Percentiles rank a stretch among this genome's conserved stretches.
These are phyloP conservation scores for Aspergillus luchuensis DNA, from an alignment of 2,329 filamentous ascomycete species.

Conservation along the genomic window DNA sequence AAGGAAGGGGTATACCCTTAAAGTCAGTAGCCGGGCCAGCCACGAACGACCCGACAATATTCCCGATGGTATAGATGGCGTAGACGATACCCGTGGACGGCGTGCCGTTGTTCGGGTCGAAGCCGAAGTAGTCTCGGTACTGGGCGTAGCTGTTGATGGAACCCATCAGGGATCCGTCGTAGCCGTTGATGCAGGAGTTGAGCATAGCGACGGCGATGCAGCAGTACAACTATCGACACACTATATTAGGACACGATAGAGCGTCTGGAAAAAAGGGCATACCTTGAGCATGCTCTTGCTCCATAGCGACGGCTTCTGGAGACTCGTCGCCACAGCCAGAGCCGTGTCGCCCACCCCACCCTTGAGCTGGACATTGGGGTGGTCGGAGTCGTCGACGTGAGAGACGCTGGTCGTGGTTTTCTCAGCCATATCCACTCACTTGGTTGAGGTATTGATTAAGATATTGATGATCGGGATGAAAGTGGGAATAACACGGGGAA, in stretches of 20 bases:
- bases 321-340: conserved; percentile 34
- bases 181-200: conserved; percentile 52
- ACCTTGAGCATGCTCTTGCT: conserved; percentile 51
- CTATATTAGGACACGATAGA: background rate
- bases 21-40: conserved; percentile 49
- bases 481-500: background rate
- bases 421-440: conserved; percentile 1
- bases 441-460: too few species aligned
- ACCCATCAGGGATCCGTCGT: conserved; percentile 54
- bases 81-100: conserved; percentile 51
- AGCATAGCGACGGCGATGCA: conserved; percentile 47
- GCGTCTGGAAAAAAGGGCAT: background rate
- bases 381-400: background rate
- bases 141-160: conserved; percentile 51
- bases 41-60: conserved; percentile 50
- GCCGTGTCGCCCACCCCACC: conserved; percentile 30
- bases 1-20: conserved; percentile 25
- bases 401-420: conserved; percentile 7
- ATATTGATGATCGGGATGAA: background rate
- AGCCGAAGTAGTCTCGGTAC: conserved; percentile 49
- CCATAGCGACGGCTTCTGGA: conserved; percentile 36
- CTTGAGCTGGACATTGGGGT: conserved; percentile 18
- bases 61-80: conserved; percentile 54
- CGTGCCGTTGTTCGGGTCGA: conserved; percentile 41
- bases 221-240: conserved; percentile 34